These are phyloP conservation scores for Uromyces viciae-fabae DNA, from an alignment of 1,284 basidiomycete genomes.

Conservation along the genomic window DNA sequence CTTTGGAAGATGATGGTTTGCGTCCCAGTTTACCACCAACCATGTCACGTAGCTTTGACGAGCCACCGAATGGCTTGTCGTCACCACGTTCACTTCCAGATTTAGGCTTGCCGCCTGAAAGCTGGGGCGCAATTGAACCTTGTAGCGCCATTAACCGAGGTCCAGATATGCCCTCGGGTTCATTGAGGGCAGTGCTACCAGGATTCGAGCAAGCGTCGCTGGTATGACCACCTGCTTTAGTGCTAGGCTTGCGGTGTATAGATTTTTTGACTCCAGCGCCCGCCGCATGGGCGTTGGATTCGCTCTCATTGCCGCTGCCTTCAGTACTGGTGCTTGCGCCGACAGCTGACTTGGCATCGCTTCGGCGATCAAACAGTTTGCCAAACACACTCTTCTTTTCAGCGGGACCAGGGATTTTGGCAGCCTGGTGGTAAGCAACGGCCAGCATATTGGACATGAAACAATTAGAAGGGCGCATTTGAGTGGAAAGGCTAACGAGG, in stretches of 20 bases:
- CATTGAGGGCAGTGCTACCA: background rate
- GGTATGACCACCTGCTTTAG: background rate
- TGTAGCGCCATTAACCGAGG: slow-evolving; percentile 13
- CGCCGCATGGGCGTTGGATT: background rate
- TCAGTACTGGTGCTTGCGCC: slow-evolving; percentile 17
- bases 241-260: slow-evolving; percentile 6
- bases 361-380: slow-evolving; percentile 48
- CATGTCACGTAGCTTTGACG: slow-evolving; percentile 45
- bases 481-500: background rate
- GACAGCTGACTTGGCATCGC: slow-evolving; percentile 8
- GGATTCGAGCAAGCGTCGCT: background rate
- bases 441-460: background rate
- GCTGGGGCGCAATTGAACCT: background rate
- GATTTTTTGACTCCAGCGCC: background rate
- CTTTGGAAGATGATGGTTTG: slow-evolving; percentile 48
- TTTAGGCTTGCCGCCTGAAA: background rate
- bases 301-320: slow-evolving; percentile 32
- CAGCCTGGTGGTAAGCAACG: background rate
- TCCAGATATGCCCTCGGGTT: slow-evolving; percentile 1
- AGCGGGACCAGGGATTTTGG: background rate
- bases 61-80: slow-evolving; percentile 24
- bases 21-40: slow-evolving; percentile 47
- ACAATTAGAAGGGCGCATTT: background rate
- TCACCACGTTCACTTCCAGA: slow-evolving; percentile 37
- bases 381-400: slow-evolving; percentile 49